Evolutionary conservation across 306 rosid species (phyloP).

Genomic region (Echinosophora koreensis): DNA sequence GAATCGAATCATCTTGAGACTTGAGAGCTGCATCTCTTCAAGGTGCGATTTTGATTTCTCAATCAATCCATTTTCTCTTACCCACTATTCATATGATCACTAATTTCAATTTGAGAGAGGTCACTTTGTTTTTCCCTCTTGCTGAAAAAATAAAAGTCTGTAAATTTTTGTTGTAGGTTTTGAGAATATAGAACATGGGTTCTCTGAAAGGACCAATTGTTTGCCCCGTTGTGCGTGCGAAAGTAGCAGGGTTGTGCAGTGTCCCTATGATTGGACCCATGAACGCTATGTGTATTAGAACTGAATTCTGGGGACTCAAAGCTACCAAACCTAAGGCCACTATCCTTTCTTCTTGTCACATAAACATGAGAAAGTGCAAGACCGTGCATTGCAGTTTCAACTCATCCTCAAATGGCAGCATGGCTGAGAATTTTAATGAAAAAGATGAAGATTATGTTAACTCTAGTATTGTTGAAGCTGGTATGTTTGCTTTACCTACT

Average conservation of each 20-base stretch:
- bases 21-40: conserved; percentile 28
- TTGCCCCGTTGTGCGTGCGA: conserved; percentile 45
- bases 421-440: conserved; percentile 74
- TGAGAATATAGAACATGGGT: conserved; percentile 65
- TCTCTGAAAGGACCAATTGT: conserved; percentile 76
- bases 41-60: conserved; percentile 44
- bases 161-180: conserved; percentile 26
- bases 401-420: conserved; percentile 75
- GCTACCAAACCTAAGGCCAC: conserved; percentile 48
- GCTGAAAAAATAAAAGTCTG: not conserved
- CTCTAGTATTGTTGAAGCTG: conserved; percentile 79
- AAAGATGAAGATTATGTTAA: conserved; percentile 80
- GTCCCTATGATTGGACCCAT: conserved; percentile 59
- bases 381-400: conserved; percentile 66
- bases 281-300: conserved; percentile 55
- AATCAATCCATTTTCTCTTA: conserved; percentile 25
- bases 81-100: not conserved
- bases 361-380: conserved; percentile 52
- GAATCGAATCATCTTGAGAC: conserved; percentile 19
- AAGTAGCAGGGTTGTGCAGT: conserved; percentile 62
- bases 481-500: conserved; percentile 49
- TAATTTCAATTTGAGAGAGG: not conserved
- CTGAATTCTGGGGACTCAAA: conserved; percentile 65
- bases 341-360: conserved; percentile 38
- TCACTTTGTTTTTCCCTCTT: not conserved